Conservation (phyloP, 2,329 filamentous ascomycete genomes). For the Tolypocladium ophioglossoides region DNA sequence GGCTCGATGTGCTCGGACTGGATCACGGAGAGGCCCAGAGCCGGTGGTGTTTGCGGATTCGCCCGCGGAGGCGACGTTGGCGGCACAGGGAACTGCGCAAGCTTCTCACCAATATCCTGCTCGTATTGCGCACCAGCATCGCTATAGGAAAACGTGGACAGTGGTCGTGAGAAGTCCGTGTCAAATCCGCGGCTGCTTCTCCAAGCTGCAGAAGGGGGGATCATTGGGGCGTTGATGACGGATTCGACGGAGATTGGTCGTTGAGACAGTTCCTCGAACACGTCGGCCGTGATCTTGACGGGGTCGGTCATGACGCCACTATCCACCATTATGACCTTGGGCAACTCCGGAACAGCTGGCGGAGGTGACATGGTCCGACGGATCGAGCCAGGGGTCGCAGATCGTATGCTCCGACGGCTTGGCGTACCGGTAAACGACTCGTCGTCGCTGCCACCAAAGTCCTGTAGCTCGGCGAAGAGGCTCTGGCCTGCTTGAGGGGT, state of each 20-base stretch:
- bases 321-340: conserved; percentile 47
- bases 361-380: conserved; percentile 33
- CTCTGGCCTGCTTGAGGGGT: conserved; percentile 57
- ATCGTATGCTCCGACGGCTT: conserved; percentile 36
- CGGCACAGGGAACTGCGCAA: conserved; percentile 44
- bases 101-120: conserved; percentile 36
- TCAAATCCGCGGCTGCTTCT: conserved; percentile 13
- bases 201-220: conserved; percentile 14
- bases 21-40: conserved; percentile 33
- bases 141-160: conserved; percentile 40
- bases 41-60: conserved; percentile 19
- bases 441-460: conserved; percentile 66
- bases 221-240: conserved; percentile 19
- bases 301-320: conserved; percentile 51
- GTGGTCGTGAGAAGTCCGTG: conserved; percentile 24
- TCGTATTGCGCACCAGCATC: conserved; percentile 43
- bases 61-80: conserved; percentile 28
- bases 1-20: conserved; percentile 34
- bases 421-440: conserved; percentile 52
- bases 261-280: conserved; percentile 2
- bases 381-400: conserved; percentile 37
- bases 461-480: conserved; percentile 82
- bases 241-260: conserved; percentile 33
- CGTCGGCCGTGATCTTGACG: conserved; percentile 25
- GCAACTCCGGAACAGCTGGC: conserved; percentile 37